These are phyloP conservation scores for Viridothelium virens DNA, from an alignment of 495 filamentous ascomycete species.

Conservation along the genomic window DNA sequence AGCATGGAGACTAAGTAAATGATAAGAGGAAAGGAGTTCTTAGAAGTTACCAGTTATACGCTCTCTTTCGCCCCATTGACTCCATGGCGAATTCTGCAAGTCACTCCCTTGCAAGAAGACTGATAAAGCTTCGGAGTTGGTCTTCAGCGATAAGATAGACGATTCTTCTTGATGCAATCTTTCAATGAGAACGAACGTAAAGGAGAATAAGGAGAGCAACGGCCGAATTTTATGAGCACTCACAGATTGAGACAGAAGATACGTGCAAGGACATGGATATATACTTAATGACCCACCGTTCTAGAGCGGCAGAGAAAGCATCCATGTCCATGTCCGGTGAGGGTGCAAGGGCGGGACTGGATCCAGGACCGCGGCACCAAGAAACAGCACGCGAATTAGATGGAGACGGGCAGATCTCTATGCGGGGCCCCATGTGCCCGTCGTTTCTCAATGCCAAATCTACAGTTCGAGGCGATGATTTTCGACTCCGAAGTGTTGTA, in stretches of 20 bases:
- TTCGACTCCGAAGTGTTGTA: neutral
- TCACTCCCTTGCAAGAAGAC: neutral
- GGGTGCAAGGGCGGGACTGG: neutral
- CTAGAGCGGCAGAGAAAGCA: neutral
- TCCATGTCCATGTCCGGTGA: neutral
- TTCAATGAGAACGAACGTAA: neutral
- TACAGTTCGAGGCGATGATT: neutral
- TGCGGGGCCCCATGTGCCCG: constrained; percentile 1
- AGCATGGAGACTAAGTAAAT: constrained; percentile 8
- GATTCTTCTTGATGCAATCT: neutral
- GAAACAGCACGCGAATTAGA: neutral
- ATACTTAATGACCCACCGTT: constrained; percentile 4
- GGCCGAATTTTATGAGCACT: neutral
- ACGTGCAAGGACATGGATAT: constrained; percentile 6
- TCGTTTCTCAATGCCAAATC: neutral
- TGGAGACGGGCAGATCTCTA: neutral
- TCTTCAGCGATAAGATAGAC: neutral
- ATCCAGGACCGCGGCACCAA: neutral
- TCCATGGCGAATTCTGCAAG: neutral
- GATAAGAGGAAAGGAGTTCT: neutral
- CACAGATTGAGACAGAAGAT: neutral
- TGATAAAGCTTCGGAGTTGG: neutral
- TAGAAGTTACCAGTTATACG: neutral
- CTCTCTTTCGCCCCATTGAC: neutral
- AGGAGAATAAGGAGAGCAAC: neutral